Evolutionary conservation across 2,329 filamentous ascomycete genomes (phyloP).

Genomic region (Paecilomyces formosus): DNA sequence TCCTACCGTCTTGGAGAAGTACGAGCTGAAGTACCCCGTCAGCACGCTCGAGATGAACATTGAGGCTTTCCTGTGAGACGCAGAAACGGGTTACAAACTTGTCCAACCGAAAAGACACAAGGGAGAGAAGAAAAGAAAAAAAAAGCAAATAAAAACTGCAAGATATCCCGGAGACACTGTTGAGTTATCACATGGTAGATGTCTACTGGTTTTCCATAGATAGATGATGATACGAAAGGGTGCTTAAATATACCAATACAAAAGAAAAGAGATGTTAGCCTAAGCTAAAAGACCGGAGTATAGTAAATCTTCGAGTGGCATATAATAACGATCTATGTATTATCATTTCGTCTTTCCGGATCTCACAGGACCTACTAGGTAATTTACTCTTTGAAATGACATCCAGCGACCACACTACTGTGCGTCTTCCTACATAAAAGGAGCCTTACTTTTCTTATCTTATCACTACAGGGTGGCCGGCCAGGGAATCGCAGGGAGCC

Average conservation of each 20-base stretch:
- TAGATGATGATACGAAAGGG: conserved; percentile 16
- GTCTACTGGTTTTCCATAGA: conserved; percentile 11
- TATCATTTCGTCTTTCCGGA: too few species aligned
- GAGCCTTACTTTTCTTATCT: background rate
- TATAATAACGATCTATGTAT: background rate
- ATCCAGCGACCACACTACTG: background rate
- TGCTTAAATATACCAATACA: background rate
- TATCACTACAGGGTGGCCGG: background rate
- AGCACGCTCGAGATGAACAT: conserved; percentile 93
- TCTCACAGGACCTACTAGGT: too few species aligned
- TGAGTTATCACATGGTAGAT: background rate
- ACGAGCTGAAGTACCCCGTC: conserved; percentile 85
- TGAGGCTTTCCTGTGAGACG: conserved; percentile 75
- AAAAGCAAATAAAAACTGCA: conserved; percentile 1
- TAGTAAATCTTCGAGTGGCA: background rate
- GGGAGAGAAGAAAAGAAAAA: too few species aligned
- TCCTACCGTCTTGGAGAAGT: conserved; percentile 86
- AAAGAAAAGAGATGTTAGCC: too few species aligned
- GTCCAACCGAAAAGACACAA: background rate
- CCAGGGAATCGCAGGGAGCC: background rate
- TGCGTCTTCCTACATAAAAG: background rate
- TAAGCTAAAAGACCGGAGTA: background rate
- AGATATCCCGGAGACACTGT: background rate
- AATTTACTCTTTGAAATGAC: background rate
- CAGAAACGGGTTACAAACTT: background rate